Conservation (phyloP, 1,284 basidiomycete genomes). For the Waitea zeae region DNA sequence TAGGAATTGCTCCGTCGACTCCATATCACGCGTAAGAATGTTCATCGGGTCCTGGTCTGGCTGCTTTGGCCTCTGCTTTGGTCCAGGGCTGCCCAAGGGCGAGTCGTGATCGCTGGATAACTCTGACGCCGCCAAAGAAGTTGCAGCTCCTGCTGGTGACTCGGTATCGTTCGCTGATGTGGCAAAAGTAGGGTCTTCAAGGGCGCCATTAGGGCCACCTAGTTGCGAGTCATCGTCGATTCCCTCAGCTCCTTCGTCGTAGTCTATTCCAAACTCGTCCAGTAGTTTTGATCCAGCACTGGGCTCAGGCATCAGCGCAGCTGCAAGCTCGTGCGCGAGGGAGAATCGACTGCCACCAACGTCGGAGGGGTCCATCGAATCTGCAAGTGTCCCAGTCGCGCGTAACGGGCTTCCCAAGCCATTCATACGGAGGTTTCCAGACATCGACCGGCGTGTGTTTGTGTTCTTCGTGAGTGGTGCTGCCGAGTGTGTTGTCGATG, state of each 20-base stretch:
- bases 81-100: constrained; percentile 22
- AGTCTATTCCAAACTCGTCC: constrained; percentile 75
- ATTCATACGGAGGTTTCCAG: too few relatives aligned
- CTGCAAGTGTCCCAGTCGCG: constrained; percentile 15
- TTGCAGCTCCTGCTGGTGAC: background rate
- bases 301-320: constrained; percentile 70
- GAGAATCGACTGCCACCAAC: constrained; percentile 37
- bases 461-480: constrained; percentile 29
- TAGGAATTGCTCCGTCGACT: constrained; percentile 63
- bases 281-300: constrained; percentile 53
- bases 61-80: constrained; percentile 13
- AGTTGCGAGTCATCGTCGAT: too few relatives aligned
- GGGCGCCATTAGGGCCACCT: too few relatives aligned
- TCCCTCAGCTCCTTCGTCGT: constrained; percentile 69
- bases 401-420: too few relatives aligned
- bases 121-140: background rate
- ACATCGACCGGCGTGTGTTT: constrained; percentile 23
- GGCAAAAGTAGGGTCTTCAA: constrained; percentile 7
- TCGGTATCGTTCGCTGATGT: background rate
- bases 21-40: constrained; percentile 49
- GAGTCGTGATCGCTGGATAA: constrained; percentile 19
- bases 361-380: constrained; percentile 18
- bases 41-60: constrained; percentile 52
- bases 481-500: too few relatives aligned
- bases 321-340: constrained; percentile 67